Evolutionary conservation across 768 basidiomycete genomes (phyloP).

Genomic region (Boletus eberwhitei): DNA sequence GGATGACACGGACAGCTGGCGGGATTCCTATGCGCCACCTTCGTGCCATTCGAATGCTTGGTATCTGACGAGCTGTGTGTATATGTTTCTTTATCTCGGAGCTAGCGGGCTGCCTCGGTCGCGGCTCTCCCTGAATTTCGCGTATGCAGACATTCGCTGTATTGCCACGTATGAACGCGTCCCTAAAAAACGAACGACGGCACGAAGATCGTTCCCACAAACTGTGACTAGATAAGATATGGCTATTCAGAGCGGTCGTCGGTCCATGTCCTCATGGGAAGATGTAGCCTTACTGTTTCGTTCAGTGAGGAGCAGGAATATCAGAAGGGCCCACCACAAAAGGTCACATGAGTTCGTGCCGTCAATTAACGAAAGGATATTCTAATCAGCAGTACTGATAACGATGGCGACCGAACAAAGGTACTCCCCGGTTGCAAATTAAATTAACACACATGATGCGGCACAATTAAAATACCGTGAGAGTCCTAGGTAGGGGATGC

Average conservation of each 20-base stretch:
- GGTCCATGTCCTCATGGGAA: neutral
- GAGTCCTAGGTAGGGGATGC: too few relatives aligned
- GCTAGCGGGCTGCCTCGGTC: neutral
- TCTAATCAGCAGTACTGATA: constrained; percentile 11
- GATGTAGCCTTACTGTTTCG: too few relatives aligned
- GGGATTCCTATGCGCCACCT: neutral
- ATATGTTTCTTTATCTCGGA: neutral
- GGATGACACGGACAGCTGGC: neutral
- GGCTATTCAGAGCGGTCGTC: neutral
- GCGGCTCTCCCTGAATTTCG: neutral
- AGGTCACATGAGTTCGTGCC: constrained; percentile 2
- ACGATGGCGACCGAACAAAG: constrained; percentile 7
- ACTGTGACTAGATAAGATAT: constrained; percentile 11
- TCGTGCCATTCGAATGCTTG: neutral
- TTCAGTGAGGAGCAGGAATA: too few relatives aligned
- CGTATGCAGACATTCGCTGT: neutral
- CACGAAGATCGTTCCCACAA: neutral
- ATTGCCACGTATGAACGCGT: neutral
- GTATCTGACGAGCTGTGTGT: neutral
- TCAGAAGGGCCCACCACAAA: too few relatives aligned
- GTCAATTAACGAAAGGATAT: too few relatives aligned
- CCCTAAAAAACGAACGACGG: neutral
- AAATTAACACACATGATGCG: neutral
- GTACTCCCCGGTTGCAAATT: neutral
- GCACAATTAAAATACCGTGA: neutral